These are phyloP conservation scores for Fusarium acutatum DNA, from an alignment of 2,329 filamentous ascomycete species.

Conservation along the genomic window DNA sequence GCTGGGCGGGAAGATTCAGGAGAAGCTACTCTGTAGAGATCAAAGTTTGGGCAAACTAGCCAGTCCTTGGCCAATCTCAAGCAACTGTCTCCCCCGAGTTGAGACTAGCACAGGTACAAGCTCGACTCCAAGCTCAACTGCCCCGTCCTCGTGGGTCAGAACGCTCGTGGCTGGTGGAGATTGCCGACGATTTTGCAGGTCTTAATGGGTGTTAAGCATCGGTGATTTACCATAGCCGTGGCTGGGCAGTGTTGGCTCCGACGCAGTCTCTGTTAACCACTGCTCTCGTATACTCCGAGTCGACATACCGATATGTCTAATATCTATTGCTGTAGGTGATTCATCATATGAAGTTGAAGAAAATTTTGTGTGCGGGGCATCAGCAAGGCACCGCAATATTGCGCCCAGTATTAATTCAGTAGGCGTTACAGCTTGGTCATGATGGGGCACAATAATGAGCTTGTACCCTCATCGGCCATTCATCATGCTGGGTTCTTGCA, in stretches of 20 bases:
- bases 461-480: slow-evolving; percentile 22
- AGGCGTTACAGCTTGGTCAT: slow-evolving; percentile 16
- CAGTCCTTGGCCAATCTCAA: slow-evolving; percentile 27
- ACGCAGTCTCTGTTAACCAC: neutral
- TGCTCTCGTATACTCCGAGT: neutral
- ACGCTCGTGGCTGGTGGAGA: slow-evolving; percentile 34
- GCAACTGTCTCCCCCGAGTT: slow-evolving; percentile 9
- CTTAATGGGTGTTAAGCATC: slow-evolving; percentile 24
- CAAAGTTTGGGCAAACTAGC: slow-evolving; percentile 22
- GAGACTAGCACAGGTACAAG: slow-evolving; percentile 28
- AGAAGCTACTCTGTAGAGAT: slow-evolving; percentile 37
- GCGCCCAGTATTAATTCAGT: slow-evolving; percentile 15
- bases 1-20: slow-evolving; percentile 20
- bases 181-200: slow-evolving; percentile 19
- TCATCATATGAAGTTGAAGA: neutral
- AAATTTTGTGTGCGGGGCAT: slow-evolving; percentile 18
- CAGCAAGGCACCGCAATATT: slow-evolving; percentile 31
- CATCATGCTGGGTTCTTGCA: slow-evolving; percentile 6
- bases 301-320: neutral
- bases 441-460: slow-evolving; percentile 11
- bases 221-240: slow-evolving; percentile 23
- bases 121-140: slow-evolving; percentile 18
- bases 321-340: neutral
- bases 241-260: slow-evolving; percentile 13
- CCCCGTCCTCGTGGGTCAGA: slow-evolving; percentile 19